Evolutionary conservation across 805 yeast species (phyloP).

Genomic region (Starmerella davenportii): DNA sequence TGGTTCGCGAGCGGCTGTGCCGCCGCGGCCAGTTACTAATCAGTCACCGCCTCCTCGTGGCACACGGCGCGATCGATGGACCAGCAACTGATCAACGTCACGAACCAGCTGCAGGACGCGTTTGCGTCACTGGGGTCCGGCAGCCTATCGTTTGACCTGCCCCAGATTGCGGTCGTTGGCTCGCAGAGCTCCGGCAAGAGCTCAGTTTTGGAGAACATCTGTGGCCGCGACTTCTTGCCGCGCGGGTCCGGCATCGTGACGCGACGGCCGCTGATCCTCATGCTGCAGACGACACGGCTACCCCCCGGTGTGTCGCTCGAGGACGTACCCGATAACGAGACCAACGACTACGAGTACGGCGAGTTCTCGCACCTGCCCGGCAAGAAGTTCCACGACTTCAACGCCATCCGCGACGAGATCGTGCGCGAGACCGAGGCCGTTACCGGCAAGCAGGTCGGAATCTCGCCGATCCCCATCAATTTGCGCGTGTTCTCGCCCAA

Average conservation of each 20-base stretch:
- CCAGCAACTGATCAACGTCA: conserved; percentile 57
- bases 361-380: conserved; percentile 88
- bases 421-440: conserved; percentile 78
- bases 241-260: conserved; percentile 89
- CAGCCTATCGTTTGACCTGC: conserved; percentile 80
- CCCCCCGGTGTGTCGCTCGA: conserved; percentile 19
- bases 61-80: conserved; percentile 33
- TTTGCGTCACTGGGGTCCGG: conserved; percentile 90
- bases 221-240: conserved; percentile 79
- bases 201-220: conserved; percentile 76
- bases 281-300: conserved; percentile 38
- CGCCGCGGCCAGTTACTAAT: no score
- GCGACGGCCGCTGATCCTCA: conserved; percentile 69
- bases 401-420: conserved; percentile 76
- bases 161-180: conserved; percentile 90
- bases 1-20: no score
- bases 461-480: conserved; percentile 82
- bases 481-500: conserved; percentile 85
- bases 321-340: conserved; percentile 16
- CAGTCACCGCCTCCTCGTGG: no score
- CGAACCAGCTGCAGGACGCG: conserved; percentile 86
- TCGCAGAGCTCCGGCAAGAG: conserved; percentile 83
- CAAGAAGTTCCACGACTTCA: conserved; percentile 70
- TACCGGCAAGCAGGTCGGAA: conserved; percentile 60
- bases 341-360: conserved; percentile 69